These are phyloP conservation scores for Scleroderma bovista DNA, from an alignment of 768 basidiomycete species.

Conservation along the genomic window DNA sequence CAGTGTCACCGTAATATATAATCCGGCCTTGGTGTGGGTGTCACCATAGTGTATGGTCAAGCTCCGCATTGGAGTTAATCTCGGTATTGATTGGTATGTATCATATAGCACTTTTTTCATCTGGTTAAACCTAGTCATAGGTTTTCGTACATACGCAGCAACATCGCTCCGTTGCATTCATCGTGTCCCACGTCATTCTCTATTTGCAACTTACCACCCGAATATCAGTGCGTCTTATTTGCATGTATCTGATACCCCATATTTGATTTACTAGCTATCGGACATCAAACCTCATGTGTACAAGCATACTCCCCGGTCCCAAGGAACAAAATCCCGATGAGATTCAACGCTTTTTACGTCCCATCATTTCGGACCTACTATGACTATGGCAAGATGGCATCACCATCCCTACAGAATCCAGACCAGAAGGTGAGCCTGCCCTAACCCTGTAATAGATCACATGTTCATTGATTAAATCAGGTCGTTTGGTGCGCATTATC, in stretches of 20 bases:
- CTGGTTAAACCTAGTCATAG: too few relatives aligned
- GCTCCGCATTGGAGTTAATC: too few relatives aligned
- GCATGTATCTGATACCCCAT: too few relatives aligned
- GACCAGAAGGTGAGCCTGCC: too few relatives aligned
- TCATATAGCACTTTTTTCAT: too few relatives aligned
- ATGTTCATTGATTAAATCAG: not conserved
- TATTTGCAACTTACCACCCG: slow-evolving; percentile 25
- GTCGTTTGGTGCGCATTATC: slow-evolving; percentile 26
- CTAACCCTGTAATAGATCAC: slow-evolving; percentile 17
- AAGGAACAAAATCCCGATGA: slow-evolving; percentile 25
- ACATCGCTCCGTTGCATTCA: slow-evolving; percentile 31
- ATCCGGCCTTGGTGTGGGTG: too few relatives aligned
- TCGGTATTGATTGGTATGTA: too few relatives aligned
- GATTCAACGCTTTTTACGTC: slow-evolving; percentile 20
- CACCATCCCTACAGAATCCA: slow-evolving; percentile 12
- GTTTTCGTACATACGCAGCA: slow-evolving; percentile 32
- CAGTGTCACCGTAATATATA: too few relatives aligned
- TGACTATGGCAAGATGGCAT: slow-evolving; percentile 21
- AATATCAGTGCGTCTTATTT: slow-evolving; percentile 15
- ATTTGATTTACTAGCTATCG: slow-evolving; percentile 16
- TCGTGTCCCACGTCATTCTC: slow-evolving; percentile 31
- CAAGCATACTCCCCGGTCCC: slow-evolving; percentile 24
- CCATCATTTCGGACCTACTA: slow-evolving; percentile 24
- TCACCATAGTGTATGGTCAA: too few relatives aligned
- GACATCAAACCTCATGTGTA: slow-evolving; percentile 19